phyloP scores from a whole-genome alignment of 345 rosid species.

The Anacardium occidentale region DNA sequence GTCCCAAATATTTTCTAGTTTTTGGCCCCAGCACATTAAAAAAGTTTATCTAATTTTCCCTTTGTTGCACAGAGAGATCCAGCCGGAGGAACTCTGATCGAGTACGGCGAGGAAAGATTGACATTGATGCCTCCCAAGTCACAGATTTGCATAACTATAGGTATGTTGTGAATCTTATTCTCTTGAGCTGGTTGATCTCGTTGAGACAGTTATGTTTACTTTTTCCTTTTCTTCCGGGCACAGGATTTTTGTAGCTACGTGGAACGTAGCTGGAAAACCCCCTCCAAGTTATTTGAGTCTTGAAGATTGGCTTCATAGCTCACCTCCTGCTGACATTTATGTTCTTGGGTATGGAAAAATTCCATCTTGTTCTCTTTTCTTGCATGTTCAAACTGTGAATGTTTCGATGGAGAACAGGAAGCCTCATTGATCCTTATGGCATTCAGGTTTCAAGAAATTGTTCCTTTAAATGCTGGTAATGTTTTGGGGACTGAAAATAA shows the following conservation, averaged over 20 bases:
- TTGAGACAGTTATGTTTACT: constrained; percentile 12
- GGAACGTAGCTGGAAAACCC: constrained; percentile 98
- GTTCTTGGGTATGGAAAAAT: constrained; percentile 75
- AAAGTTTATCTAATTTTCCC: constrained; percentile 14
- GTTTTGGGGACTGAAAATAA: constrained; percentile 93
- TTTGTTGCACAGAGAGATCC: constrained; percentile 45
- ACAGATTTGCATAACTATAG: constrained; percentile 67
- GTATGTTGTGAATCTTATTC: constrained; percentile 24
- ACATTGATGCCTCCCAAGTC: constrained; percentile 53
- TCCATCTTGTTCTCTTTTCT: neutral
- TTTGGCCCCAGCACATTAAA: neutral
- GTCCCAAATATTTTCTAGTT: constrained; percentile 4
- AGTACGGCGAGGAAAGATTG: constrained; percentile 53
- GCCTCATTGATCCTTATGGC: constrained; percentile 14
- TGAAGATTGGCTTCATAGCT: constrained; percentile 95
- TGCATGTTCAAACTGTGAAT: neutral
- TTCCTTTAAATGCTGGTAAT: constrained; percentile 97
- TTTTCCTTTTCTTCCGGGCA: constrained; percentile 2
- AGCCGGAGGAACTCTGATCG: constrained; percentile 54
- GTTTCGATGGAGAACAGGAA: neutral
- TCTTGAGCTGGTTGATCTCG: constrained; percentile 7
- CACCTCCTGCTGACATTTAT: constrained; percentile 91
- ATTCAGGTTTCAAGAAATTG: constrained; percentile 92
- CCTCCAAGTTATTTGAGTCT: constrained; percentile 83
- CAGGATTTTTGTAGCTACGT: constrained; percentile 91